Percentiles rank a stretch among this genome's conserved stretches.
Conservation (phyloP, 2,329 filamentous ascomycete species). For the Aspergillus sp. region DNA sequence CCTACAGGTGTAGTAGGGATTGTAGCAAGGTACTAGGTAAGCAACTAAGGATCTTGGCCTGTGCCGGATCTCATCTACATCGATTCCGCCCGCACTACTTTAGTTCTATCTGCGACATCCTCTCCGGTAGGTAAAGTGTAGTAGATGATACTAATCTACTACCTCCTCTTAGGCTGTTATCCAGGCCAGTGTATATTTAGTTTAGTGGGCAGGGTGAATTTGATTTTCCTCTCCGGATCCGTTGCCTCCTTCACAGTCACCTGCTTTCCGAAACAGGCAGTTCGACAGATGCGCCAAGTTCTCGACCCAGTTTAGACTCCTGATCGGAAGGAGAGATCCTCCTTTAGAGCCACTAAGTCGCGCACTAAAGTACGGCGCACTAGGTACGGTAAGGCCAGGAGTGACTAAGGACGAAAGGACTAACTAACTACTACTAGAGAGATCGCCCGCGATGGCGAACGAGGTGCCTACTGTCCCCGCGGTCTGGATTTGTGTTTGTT, state of each 20-base stretch:
- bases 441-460: constrained; percentile 9
- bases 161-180: neutral
- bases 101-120: neutral
- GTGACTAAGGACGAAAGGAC: neutral
- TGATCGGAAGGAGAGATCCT: constrained; percentile 6
- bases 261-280: constrained; percentile 12
- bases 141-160: neutral
- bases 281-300: constrained; percentile 19
- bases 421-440: neutral
- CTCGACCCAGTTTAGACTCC: constrained; percentile 14
- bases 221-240: neutral
- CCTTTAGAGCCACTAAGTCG: neutral
- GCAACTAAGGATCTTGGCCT: neutral
- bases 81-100: neutral
- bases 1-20: neutral
- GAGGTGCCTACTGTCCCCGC: neutral
- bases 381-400: neutral
- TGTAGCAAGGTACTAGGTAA: neutral
- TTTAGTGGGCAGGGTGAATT: neutral
- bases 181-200: neutral
- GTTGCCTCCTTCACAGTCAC: constrained; percentile 8
- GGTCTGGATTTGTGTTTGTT: neutral
- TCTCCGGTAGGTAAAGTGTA: neutral
- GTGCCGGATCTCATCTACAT: constrained; percentile 2
- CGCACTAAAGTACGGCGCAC: neutral